These are phyloP conservation scores for Scutellaria galericulata DNA, from an alignment of 257 asterid species.

Conservation along the genomic window DNA sequence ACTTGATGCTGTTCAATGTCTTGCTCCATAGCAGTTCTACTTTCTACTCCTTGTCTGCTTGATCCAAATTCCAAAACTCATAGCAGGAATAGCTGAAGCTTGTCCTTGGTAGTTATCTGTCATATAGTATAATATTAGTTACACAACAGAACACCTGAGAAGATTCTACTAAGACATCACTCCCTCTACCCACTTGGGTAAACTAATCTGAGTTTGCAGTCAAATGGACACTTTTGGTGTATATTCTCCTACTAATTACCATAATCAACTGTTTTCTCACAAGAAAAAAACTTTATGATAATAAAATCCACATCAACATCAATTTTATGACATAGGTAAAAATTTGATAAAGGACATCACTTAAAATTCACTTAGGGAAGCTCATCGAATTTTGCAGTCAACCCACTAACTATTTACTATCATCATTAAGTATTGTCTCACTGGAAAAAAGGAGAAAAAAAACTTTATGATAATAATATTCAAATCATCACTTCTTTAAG, in stretches of 20 bases:
- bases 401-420: no score
- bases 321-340: no score
- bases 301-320: no score
- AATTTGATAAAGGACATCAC: no score
- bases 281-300: neutral
- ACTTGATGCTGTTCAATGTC: slow-evolving; percentile 52
- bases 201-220: slow-evolving; percentile 7
- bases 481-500: slow-evolving; percentile 8
- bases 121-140: slow-evolving; percentile 31
- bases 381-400: no score
- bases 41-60: slow-evolving; percentile 42
- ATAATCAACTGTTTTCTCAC: slow-evolving; percentile 18
- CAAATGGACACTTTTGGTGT: slow-evolving; percentile 4
- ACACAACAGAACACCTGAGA: slow-evolving; percentile 9
- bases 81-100: slow-evolving; percentile 52
- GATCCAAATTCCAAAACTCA: slow-evolving; percentile 51
- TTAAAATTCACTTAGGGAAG: no score
- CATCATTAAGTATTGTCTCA: slow-evolving; percentile 9
- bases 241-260: neutral
- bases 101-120: slow-evolving; percentile 68
- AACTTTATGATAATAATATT: neutral
- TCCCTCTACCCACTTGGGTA: slow-evolving; percentile 5
- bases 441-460: neutral
- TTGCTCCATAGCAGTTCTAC: slow-evolving; percentile 33
- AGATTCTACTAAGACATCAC: neutral